Base-by-base conservation (phyloP, 306 rosid genomes). In the Citrullus mucosospermus region DNA sequence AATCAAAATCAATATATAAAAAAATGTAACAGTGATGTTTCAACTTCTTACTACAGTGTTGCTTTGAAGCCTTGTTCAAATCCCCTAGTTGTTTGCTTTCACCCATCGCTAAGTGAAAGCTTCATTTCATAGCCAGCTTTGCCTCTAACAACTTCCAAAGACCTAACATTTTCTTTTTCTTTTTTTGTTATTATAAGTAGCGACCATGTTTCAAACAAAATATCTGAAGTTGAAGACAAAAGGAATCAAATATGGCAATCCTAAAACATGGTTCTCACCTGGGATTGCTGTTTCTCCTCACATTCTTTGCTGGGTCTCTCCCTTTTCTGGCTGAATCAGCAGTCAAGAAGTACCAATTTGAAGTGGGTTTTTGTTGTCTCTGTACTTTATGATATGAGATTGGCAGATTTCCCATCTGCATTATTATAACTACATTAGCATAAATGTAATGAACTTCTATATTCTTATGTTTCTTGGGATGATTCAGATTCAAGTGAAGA, bases 401-500 rank as follows among this genome's bases (percentile, higher is more conserved):
- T 0, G 43, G 18, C 28, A 56, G 13, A 56, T 56, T 60, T 25
- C 66, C 8, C 66, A 60, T 60, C 63, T 56, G 61, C 61, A 58
- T 58, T 58, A 20, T 20, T 8, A 58, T 9, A 14, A 59, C 4
- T 14, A 32, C 41, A 63, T 65, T 2, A 9, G 17, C 20, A n/a
- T 13, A 11, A 69, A 69, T 39, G 73, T 66, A 66, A 66, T 9
- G 8, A 4, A 66, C 28, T 9, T 66, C 12, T 66, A 18, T 17
- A 9, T 38, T 39, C 8, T 2, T 66, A 2, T 61, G 41, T n/a
- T 67, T 66, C 13, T 11, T 43, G 16, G 57, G 18, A 55, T 67
- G 53, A 20, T 67, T 12, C 51, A 81, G 83, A 28, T 81, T 75
- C 80, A 81, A 81, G 83, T 81, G 69, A 81, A 76, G 83, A 81